Conservation (phyloP, 2,329 filamentous ascomycete species). For the Myriosclerotinia duriaeana region DNA sequence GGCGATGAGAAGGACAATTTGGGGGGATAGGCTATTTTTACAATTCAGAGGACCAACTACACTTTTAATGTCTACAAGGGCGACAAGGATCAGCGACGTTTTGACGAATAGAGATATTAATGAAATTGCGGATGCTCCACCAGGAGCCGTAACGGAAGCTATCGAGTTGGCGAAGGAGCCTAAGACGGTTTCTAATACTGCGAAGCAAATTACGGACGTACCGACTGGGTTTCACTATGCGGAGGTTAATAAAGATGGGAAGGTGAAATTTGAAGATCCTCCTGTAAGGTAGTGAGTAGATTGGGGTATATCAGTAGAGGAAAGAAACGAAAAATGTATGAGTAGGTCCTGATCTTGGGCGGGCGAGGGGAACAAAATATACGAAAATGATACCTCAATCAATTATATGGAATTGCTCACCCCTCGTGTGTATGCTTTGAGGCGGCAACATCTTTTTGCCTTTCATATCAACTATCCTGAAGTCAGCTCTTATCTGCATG, state of each 20-base stretch:
- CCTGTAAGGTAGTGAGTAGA: slow-evolving; percentile 27
- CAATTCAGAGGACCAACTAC: slow-evolving; percentile 85
- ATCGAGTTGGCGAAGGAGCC: slow-evolving; percentile 49
- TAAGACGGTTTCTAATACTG: slow-evolving; percentile 37
- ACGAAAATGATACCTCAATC: slow-evolving; percentile 9
- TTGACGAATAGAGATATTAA: slow-evolving; percentile 78
- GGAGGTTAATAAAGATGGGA: slow-evolving; percentile 58
- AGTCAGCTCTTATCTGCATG: not conserved
- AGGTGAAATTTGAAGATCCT: slow-evolving; percentile 55
- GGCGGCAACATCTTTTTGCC: not conserved
- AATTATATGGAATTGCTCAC: not conserved
- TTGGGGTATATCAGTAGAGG: slow-evolving; percentile 1
- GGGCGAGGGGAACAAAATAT: slow-evolving; percentile 4
- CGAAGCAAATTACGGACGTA: slow-evolving; percentile 41
- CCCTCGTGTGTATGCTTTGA: not conserved
- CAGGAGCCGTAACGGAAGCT: slow-evolving; percentile 65
- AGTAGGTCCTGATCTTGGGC: slow-evolving; percentile 9
- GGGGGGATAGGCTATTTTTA: slow-evolving; percentile 90
- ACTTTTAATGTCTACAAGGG: slow-evolving; percentile 85
- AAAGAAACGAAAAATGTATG: slow-evolving; percentile 9
- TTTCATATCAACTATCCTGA: not conserved
- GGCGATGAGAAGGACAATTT: slow-evolving; percentile 76
- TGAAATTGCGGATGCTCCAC: slow-evolving; percentile 81
- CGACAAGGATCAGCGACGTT: slow-evolving; percentile 72
- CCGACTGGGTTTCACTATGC: slow-evolving; percentile 55